Percentiles rank a stretch among this genome's conserved stretches.
phyloP scores from a whole-genome alignment of 345 rosid species.

The Excoecaria agallocha region DNA sequence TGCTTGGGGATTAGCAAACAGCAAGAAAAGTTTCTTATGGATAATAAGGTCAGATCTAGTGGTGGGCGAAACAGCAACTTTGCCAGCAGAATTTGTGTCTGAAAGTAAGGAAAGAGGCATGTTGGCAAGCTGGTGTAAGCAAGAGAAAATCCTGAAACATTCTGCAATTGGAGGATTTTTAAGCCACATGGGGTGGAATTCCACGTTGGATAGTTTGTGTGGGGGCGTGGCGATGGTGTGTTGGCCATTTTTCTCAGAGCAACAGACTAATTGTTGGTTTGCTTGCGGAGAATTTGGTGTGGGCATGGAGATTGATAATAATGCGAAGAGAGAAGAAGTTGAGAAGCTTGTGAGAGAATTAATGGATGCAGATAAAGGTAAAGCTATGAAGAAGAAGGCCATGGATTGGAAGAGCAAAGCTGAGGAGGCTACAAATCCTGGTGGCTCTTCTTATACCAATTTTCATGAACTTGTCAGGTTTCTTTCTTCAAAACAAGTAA shows the following conservation, averaged over 20 bases:
- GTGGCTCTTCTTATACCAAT: background rate
- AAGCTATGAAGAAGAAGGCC: constrained; percentile 4
- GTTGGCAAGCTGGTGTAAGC: constrained; percentile 24
- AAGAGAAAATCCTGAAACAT: constrained; percentile 26
- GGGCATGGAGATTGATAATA: constrained; percentile 20
- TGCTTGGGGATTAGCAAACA: constrained; percentile 31
- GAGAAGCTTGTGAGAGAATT: constrained; percentile 4
- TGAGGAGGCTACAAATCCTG: background rate
- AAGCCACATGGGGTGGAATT: constrained; percentile 34
- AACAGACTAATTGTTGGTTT: constrained; percentile 20
- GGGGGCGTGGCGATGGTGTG: constrained; percentile 21
- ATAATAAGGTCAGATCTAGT: constrained; percentile 28
- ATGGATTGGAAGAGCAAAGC: constrained; percentile 9
- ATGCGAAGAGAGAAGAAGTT: constrained; percentile 11
- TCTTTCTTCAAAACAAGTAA: background rate
- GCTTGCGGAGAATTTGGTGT: constrained; percentile 20
- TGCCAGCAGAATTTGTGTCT: constrained; percentile 16
- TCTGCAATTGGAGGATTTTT: constrained; percentile 22
- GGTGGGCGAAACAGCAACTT: constrained; percentile 3
- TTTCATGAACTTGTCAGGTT: background rate
- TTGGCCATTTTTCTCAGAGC: constrained; percentile 25
- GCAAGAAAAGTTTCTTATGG: constrained; percentile 23
- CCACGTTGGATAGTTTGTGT: constrained; percentile 18
- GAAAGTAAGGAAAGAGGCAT: constrained; percentile 19
- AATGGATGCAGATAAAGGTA: constrained; percentile 9